Conservation (phyloP, 208 protist species). For the Crithidia fasciculata region DNA sequence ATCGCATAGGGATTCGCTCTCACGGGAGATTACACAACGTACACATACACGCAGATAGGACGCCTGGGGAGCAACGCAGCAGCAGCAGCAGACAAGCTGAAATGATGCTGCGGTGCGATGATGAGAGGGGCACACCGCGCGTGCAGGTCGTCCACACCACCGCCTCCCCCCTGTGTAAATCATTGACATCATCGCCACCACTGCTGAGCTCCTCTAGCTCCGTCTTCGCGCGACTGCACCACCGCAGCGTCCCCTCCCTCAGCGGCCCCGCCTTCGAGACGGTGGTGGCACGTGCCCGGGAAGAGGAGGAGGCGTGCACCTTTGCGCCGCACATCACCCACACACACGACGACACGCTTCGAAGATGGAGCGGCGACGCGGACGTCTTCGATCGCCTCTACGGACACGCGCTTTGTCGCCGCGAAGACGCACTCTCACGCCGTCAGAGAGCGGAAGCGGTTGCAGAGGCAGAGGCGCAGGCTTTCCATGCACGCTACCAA, state of each 20-base stretch:
- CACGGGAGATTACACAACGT: too few species aligned
- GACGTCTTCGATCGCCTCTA: constrained; percentile 20
- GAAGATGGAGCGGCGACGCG: not conserved
- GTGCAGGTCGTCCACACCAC: not conserved
- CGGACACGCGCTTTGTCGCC: constrained; percentile 22
- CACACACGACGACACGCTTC: constrained; percentile 8
- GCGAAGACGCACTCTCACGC: not conserved
- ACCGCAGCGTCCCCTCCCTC: not conserved
- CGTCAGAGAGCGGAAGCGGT: not conserved
- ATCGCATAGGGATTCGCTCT: too few species aligned
- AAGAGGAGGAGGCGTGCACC: constrained; percentile 5
- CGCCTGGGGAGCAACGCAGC: not conserved
- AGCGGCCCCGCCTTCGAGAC: constrained; percentile 7
- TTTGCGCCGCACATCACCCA: constrained; percentile 22
- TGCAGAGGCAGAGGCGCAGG: not conserved
- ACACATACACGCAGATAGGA: too few species aligned
- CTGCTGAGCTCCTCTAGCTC: too few species aligned
- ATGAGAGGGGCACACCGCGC: not conserved
- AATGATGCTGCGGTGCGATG: not conserved
- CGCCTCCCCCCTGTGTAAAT: not conserved
- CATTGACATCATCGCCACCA: too few species aligned
- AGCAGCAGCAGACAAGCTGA: not conserved
- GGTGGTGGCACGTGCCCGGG: not conserved
- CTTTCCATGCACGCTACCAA: constrained; percentile 5
- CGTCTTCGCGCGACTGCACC: constrained; percentile 18